Evolutionary conservation across 2,329 filamentous ascomycete species (phyloP), one percentile per base, ranked within the genome.

Genomic region (Diatrype stigma): DNA sequence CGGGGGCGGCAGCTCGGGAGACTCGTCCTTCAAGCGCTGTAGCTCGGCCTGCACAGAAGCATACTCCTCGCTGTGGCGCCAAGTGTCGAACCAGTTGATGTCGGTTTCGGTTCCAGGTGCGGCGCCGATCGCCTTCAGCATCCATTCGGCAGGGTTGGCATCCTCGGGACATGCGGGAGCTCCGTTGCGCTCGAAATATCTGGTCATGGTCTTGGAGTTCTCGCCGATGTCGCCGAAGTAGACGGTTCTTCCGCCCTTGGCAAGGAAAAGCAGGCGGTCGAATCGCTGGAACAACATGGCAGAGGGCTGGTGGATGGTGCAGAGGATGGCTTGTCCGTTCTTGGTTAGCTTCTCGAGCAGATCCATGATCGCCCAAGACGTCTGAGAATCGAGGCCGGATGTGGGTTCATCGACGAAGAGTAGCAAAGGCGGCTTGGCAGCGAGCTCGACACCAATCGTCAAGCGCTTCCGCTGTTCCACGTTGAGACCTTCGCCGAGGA

Each of bases 271-370:
- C 7, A 94, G 80, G 52, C 87, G 82, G 63, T 94, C 89, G 66
- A 94, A 96, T 52, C 90, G 87, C 67, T 96, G 89, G 76, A 96
- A 96, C 48, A 96, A 79, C 80, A 96, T 91, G 32, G 92, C 91
- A 14, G 90, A 95, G n/a, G 93, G 93, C 70, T 97, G 93, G 68
- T 97, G 93, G 54, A 96, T 96, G 0, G 93, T 96, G 73, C 91
- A 96, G n/a, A 96, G 84, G 70, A 96, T 90, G 47, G 93, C 92
- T 67, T 95, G 90, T 16, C 93, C 92, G 56, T 85, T 87, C 68
- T 93, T 88, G 61, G 90, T 90, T 32, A 96, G 78, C 71, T 95
- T 96, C 70, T 95, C 87, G 38, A 97, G 80, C 11, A 96, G 80
- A 67, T 90, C 86, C 44, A 91, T 79, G 65, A 96, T 96, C 56